A percentile compares a stretch with the other conserved stretches of the same genome.
Evolutionary conservation across 331 rosid genomes (phyloP).

Genomic region (Quercus lobata): DNA sequence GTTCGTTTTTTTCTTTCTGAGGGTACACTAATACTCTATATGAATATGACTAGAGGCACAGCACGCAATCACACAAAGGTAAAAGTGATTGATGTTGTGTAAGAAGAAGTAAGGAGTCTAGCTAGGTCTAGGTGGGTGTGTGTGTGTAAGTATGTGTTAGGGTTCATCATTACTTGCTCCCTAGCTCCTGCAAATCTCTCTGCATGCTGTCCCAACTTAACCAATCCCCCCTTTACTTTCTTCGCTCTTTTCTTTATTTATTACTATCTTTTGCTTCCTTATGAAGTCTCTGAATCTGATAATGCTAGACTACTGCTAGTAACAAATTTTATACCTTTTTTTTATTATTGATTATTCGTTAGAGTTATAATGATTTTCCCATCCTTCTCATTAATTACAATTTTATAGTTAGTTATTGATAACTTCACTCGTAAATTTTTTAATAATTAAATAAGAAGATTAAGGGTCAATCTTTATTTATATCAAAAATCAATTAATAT

Average conservation of each 20-base stretch:
- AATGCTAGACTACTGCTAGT: too few relatives aligned
- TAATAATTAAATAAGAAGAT: fast-evolving
- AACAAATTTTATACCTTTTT: not conserved
- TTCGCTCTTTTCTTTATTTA: not conserved
- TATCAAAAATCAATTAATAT: fast-evolving
- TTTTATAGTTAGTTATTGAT: fast-evolving
- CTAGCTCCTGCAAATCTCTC: slow-evolving; percentile 12
- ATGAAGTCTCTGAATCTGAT: not conserved
- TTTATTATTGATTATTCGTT: not conserved
- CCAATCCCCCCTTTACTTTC: not conserved
- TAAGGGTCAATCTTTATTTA: fast-evolving
- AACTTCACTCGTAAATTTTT: too few relatives aligned
- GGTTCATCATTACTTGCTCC: slow-evolving; percentile 35
- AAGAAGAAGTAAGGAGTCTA: slow-evolving; percentile 11
- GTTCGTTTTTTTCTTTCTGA: not conserved
- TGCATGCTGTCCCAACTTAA: slow-evolving; percentile 22
- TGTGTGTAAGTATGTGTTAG: not conserved
- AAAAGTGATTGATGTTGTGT: slow-evolving; percentile 12
- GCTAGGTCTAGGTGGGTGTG: not conserved
- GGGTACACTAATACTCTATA: not conserved
- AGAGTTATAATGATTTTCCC: too few relatives aligned
- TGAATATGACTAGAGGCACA: not conserved
- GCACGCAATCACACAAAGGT: slow-evolving; percentile 42
- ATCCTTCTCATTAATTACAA: too few relatives aligned
- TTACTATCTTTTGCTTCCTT: slow-evolving; percentile 19